Conservation (phyloP, 768 basidiomycete species). For the Boletus pseudopeckii region DNA sequence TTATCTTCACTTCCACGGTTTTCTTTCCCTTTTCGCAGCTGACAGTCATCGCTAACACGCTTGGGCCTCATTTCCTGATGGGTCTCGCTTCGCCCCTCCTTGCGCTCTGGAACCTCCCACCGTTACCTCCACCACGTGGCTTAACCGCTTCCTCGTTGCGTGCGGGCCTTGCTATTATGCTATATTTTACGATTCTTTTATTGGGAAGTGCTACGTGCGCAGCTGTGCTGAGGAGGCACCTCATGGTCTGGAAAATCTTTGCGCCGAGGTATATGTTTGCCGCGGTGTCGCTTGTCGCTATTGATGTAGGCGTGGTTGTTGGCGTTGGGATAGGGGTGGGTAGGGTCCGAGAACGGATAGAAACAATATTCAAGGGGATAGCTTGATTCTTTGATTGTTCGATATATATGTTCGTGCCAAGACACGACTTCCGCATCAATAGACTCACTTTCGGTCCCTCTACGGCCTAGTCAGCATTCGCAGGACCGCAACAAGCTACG, state of each 20-base stretch:
- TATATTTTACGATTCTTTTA: slow-evolving; percentile 64
- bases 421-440: background rate
- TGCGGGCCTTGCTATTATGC: slow-evolving; percentile 61
- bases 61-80: slow-evolving; percentile 67
- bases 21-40: slow-evolving; percentile 71
- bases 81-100: slow-evolving; percentile 69
- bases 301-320: slow-evolving; percentile 56
- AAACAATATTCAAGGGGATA: slow-evolving; percentile 16
- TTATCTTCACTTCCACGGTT: slow-evolving; percentile 69
- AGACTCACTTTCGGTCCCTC: background rate
- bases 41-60: slow-evolving; percentile 72
- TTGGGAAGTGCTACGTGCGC: slow-evolving; percentile 70
- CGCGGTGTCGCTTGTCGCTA: slow-evolving; percentile 58
- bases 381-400: slow-evolving; percentile 1
- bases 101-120: slow-evolving; percentile 81
- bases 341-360: slow-evolving; percentile 23
- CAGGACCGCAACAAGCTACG: background rate
- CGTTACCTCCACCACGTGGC: slow-evolving; percentile 35
- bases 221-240: slow-evolving; percentile 73
- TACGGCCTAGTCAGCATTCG: no score
- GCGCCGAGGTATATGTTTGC: slow-evolving; percentile 91
- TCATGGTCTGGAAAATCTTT: slow-evolving; percentile 99
- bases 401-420: background rate
- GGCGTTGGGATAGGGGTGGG: slow-evolving; percentile 22
- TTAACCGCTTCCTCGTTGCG: slow-evolving; percentile 41